Evolutionary conservation across 176 grass and related monocot species (phyloP), one percentile per base, ranked within the genome.

Genomic region (Aegilops tauschii): DNA sequence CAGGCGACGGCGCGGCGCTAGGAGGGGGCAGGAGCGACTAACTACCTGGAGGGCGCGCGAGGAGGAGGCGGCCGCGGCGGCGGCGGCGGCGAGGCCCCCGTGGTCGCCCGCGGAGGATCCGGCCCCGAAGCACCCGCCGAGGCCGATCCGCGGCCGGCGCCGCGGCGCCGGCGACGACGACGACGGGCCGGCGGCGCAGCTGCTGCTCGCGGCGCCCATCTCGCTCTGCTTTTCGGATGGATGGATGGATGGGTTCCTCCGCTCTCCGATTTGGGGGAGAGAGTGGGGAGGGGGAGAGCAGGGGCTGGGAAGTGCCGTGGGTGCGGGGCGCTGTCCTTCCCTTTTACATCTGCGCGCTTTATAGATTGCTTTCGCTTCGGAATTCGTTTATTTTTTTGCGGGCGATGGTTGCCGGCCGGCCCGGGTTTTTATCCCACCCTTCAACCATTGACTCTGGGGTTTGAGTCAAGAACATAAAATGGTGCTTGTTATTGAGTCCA

Each of bases 201-300:
- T 98, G 83, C 96, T 98, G 88, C 86, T 98, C 44, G 90, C 96
- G 61, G 89, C 91, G 20, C 96, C 96, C 96, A 98, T 98, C 75
- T 73, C 79, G 78, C 76, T 54, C 59, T 50, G 32, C 49, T 58
- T 30, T 1, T 0, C 18, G 40, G 42, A 75, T 0, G 54, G 54
- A 3, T 21, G 40, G 42, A 49, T 18, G 27, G 7, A 0, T 80
- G 31, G 27, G 11, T 1, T n/a, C 9, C 47, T 28, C 18, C 9
- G 4, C 27, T 5, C 32, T 58, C 28, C 13, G 20, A 64, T 86
- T 62, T 30, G 37, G 66, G 82, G 9, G 69, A 7, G 31, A 45
- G 64, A 78, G 42, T 12, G 13, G 44, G 11, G 44, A 27, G 13
- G 1, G 1, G 65, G n/a, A 83, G 44, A 4, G 44, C 3, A 83